Evolutionary conservation across 148 eudicot species (phyloP).

Genomic region (Salicornia ramosissima): DNA sequence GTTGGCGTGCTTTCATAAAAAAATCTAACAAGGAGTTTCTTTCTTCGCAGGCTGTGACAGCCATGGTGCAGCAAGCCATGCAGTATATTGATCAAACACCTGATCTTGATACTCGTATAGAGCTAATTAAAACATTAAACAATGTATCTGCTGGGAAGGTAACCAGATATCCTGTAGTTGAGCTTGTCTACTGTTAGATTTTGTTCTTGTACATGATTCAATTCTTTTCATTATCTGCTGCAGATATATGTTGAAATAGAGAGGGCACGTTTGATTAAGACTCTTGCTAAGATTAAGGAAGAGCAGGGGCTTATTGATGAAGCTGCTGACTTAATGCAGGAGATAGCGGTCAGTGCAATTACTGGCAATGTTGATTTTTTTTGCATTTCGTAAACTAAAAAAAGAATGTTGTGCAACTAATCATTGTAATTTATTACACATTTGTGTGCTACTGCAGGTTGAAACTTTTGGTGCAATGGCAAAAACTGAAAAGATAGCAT

Average conservation of each 20-base stretch:
- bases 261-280: constrained; percentile 78
- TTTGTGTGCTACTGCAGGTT: constrained; percentile 45
- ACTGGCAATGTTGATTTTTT: not conserved
- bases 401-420: too few species aligned
- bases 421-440: not conserved
- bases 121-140: constrained; percentile 86
- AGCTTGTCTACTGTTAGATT: constrained; percentile 5
- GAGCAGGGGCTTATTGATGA: constrained; percentile 82
- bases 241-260: constrained; percentile 96
- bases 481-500: constrained; percentile 90
- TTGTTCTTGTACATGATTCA: not conserved
- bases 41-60: constrained; percentile 63
- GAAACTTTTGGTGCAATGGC: constrained; percentile 99
- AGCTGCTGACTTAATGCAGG: constrained; percentile 99
- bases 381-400: not conserved
- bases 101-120: constrained; percentile 74
- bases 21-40: constrained; percentile 7
- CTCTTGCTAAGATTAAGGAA: constrained; percentile 89
- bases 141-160: constrained; percentile 96
- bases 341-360: constrained; percentile 69
- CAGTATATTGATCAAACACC: constrained; percentile 85
- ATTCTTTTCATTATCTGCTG: not conserved
- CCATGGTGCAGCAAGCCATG: constrained; percentile 97
- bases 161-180: constrained; percentile 6
- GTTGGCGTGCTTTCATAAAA: not conserved